Evolutionary conservation across 2,329 filamentous ascomycete species (phyloP), one percentile per base, ranked within the genome.

Genomic region (Diaporthe longicolla): DNA sequence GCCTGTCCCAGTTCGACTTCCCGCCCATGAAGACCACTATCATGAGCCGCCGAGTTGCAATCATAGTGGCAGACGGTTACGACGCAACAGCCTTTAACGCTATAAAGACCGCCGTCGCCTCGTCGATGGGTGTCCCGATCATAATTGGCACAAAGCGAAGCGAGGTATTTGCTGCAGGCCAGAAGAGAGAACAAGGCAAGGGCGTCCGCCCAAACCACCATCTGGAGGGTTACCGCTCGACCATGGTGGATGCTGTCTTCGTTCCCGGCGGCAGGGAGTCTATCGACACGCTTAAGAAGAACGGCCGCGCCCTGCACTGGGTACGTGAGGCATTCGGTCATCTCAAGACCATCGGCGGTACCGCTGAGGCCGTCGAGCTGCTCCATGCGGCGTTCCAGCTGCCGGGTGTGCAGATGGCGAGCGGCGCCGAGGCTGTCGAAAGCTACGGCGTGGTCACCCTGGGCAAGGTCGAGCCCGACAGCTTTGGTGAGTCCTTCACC

Each of bases 271-370:
- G 94, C 1, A 85, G 87, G 0, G 86, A 91, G 73, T 90, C 90
- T 0, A 83, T 93, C 58, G 84, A 88, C 70, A 90, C 90, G 0
- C 88, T 97, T 0, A 84, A 87, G 72, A 90, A 91, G 84, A 94
- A 89, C 75, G 94, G 94, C 0, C 91, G 93, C 24, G 93, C 93
- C 0, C 80, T 93, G 1, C 92, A 96, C 84, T 97, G 93, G 90
- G 84, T 96, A 5, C 89, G 93, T 2, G 94, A 97, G 81, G 92
- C 94, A 0, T 97, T 96, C 77, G 94, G 93, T 0, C 94, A 97
- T 76, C 86, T 95, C 68, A 97, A 97, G 86, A 85, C 93, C 2
- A 93, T 97, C 32, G 94, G 91, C 2, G 94, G 92, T 0, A 93
- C 92, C 0, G 94, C 93, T 0, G 93, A 95, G 79, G 94, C 87